A percentile compares a stretch with the other conserved stretches of the same genome.
Evolutionary conservation across 140 eudicot species (phyloP).

Genomic region (Stevia rebaudiana): DNA sequence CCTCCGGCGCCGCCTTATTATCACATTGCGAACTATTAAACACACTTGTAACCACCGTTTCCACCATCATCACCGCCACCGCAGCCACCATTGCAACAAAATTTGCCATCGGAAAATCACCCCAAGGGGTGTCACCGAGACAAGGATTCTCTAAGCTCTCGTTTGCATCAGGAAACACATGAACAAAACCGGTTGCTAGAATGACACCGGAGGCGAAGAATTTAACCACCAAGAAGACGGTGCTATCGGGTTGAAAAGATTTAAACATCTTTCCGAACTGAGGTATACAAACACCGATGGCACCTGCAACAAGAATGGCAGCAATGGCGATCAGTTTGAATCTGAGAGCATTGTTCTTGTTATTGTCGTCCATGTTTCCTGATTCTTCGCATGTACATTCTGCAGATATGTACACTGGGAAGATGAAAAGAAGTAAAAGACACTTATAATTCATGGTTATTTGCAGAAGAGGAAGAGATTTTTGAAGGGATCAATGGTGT

Average conservation of each 20-base stretch:
- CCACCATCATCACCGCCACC: conserved; percentile 35
- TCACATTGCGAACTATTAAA: conserved; percentile 18
- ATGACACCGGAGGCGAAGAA: conserved; percentile 53
- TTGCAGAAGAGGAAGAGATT: not conserved
- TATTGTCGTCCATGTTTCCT: not conserved
- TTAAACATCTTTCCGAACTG: conserved; percentile 5
- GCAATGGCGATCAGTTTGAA: conserved; percentile 36
- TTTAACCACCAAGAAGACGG: conserved; percentile 25
- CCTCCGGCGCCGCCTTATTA: not conserved
- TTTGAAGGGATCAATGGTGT: not conserved
- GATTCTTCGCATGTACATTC: conserved; percentile 30
- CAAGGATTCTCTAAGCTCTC: conserved; percentile 36
- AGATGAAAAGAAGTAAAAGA: conserved; percentile 19
- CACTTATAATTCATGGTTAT: not conserved
- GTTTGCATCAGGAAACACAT: conserved; percentile 48
- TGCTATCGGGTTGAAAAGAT: conserved; percentile 22
- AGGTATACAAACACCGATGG: conserved; percentile 35
- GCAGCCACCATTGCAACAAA: conserved; percentile 37
- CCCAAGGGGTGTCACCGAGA: conserved; percentile 31
- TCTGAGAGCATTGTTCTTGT: conserved; percentile 21
- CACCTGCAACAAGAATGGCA: conserved; percentile 33
- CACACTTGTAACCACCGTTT: conserved; percentile 31
- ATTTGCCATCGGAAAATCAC: conserved; percentile 32
- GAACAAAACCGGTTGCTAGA: conserved; percentile 49
- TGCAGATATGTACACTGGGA: conserved; percentile 12